Base-by-base conservation (phyloP, 805 yeast species). In the Spathaspora arborariae region DNA sequence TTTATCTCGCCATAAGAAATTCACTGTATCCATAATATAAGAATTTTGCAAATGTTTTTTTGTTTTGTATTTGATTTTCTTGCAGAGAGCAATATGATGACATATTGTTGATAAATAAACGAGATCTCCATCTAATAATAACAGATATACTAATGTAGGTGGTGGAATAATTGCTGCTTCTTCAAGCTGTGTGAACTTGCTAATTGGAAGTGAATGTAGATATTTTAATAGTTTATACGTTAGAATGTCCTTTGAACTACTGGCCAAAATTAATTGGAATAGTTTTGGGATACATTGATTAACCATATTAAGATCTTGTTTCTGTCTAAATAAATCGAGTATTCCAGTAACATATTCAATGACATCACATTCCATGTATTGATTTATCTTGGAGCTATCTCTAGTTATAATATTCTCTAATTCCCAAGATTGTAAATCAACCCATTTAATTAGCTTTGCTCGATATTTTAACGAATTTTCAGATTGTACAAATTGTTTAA, bases 1-100 rank as follows among this genome's bases (percentile, higher is more conserved):
- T 53, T 67, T 71, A 51, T 80, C 78, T 48, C 84, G 60, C 86
- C 86, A 82, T 0, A 77, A 41, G 11, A 75, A 63, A 47, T 82
- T 81, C 49, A 82, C 69, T 6, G 75, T 56, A 54, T 82, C 86
- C 72, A 79, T 74, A 8, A 81, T 74, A 48, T 73, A 77, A 0
- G 79, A 62, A 47, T 80, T 80, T 41, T 75, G 80, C 4, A 75
- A 42, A 8, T 53, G 51, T 44, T 70, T 68, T 30, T 58, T 50
- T 3, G 51, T 34, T n/a, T 52, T 44, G 44, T 66, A 62, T 36
- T 60, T 57, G 44, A 64, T 67, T 11, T 47, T 57, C 50, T 77
- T 76, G 48, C 76, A 57, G 47, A 60, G 64, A 5, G 76, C 65
- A 21, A 82, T 58, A 55, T 72, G 78, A 1, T 70, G 72, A 53